These are phyloP conservation scores for Stemphylium beticola DNA, from an alignment of 2,329 filamentous ascomycete species.

Conservation along the genomic window DNA sequence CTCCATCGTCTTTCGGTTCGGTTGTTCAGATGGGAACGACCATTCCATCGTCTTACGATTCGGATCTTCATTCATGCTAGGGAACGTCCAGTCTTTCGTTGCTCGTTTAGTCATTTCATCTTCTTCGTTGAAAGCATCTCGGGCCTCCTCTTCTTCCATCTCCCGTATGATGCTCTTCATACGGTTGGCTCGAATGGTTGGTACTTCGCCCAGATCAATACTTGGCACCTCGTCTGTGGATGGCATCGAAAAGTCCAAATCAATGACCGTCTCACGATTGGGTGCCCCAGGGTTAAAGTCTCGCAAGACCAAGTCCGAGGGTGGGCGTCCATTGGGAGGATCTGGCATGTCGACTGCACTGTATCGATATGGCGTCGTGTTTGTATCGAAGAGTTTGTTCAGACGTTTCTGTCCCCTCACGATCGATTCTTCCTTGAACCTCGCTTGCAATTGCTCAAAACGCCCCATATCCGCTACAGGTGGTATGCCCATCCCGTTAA, in stretches of 20 bases:
- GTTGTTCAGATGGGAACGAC: conserved; percentile 55
- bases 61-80: conserved; percentile 47
- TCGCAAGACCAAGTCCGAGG: conserved; percentile 63
- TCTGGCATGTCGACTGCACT: conserved; percentile 58
- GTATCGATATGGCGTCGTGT: conserved; percentile 64
- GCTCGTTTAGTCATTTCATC: conserved; percentile 44
- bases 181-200: conserved; percentile 63
- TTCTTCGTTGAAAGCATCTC: conserved; percentile 35
- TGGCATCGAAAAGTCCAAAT: conserved; percentile 62
- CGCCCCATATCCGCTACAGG: conserved; percentile 40
- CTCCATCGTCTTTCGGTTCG: conserved; percentile 53
- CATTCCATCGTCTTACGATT: conserved; percentile 61
- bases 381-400: conserved; percentile 63
- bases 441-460: conserved; percentile 52
- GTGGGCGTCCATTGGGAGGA: conserved; percentile 48
- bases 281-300: conserved; percentile 51
- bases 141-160: conserved; percentile 48
- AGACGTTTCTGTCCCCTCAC: conserved; percentile 63
- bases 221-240: conserved; percentile 43
- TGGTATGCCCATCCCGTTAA: conserved; percentile 48
- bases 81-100: conserved; percentile 64
- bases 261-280: conserved; percentile 60
- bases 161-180: conserved; percentile 56
- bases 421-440: conserved; percentile 63
- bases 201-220: conserved; percentile 57